phyloP scores from a whole-genome alignment of 2,329 filamentous ascomycete genomes.

The Talaromyces marneffei region DNA sequence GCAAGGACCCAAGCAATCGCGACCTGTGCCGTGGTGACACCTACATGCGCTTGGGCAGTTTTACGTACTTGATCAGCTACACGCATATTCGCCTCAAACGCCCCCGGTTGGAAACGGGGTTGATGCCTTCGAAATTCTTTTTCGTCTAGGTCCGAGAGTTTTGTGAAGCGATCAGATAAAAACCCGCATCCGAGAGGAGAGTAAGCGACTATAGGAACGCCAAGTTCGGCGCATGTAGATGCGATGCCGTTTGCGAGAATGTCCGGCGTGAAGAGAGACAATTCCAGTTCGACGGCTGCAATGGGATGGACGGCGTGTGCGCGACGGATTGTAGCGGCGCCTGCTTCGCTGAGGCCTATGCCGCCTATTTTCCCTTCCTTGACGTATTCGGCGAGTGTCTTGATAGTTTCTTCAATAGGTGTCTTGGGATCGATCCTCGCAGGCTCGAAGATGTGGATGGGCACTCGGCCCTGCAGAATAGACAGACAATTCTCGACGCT shows the following conservation, averaged over 20 bases:
- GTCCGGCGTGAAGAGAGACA: slow-evolving; percentile 53
- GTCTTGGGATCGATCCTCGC: slow-evolving; percentile 51
- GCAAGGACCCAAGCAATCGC: slow-evolving; percentile 46
- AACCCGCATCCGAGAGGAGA: slow-evolving; percentile 57
- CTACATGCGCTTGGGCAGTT: slow-evolving; percentile 30
- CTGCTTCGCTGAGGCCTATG: slow-evolving; percentile 40
- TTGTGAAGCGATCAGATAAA: slow-evolving; percentile 46
- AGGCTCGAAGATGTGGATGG: slow-evolving; percentile 56
- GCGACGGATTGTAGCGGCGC: slow-evolving; percentile 39
- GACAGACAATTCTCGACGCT: slow-evolving; percentile 54
- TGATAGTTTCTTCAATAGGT: slow-evolving; percentile 44
- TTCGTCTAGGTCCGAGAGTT: slow-evolving; percentile 41
- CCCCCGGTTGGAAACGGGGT: slow-evolving; percentile 49
- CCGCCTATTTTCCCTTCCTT: slow-evolving; percentile 41
- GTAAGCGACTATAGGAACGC: slow-evolving; percentile 56
- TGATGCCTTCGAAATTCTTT: slow-evolving; percentile 40
- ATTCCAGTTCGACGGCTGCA: slow-evolving; percentile 55
- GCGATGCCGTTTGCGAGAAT: slow-evolving; percentile 55
- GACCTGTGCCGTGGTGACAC: slow-evolving; percentile 40
- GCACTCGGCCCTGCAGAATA: slow-evolving; percentile 43
- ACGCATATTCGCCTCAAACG: slow-evolving; percentile 46
- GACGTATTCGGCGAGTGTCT: slow-evolving; percentile 33
- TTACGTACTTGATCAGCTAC: slow-evolving; percentile 42
- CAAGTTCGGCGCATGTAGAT: slow-evolving; percentile 49
- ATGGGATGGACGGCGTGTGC: slow-evolving; percentile 49